These are phyloP conservation scores for Plenodomus lindquistii DNA, from an alignment of 2,329 filamentous ascomycete genomes.

Conservation along the genomic window DNA sequence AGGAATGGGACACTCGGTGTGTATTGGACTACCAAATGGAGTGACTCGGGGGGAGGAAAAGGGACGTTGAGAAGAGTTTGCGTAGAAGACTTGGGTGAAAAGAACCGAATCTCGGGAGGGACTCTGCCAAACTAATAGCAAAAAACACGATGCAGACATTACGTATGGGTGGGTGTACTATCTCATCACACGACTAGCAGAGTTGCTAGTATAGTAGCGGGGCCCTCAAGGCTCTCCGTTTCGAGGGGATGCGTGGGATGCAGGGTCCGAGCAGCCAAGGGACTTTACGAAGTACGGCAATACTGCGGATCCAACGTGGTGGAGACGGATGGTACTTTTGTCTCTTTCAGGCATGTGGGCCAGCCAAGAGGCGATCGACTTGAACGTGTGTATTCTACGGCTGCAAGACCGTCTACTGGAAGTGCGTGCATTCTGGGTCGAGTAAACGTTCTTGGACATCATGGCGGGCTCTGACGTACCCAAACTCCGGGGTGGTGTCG, in stretches of 20 bases:
- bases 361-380: conserved; percentile 6
- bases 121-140: too few species aligned
- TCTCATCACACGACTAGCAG: conserved; percentile 2
- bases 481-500: neutral
- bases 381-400: conserved; percentile 10
- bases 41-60: too few species aligned
- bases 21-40: too few species aligned
- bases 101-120: too few species aligned
- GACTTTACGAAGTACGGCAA: conserved; percentile 5
- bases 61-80: too few species aligned
- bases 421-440: too few species aligned
- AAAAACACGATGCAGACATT: conserved; percentile 9
- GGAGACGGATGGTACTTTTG: conserved; percentile 18
- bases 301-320: neutral
- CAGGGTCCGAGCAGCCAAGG: conserved; percentile 13
- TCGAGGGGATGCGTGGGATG: conserved; percentile 3
- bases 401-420: too few species aligned
- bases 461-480: too few species aligned
- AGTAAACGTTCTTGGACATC: too few species aligned
- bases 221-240: neutral
- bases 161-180: conserved; percentile 13
- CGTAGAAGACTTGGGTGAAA: too few species aligned
- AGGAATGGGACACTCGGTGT: neutral
- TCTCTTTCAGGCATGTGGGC: conserved; percentile 21
- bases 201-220: conserved; percentile 12